These are phyloP conservation scores for Oryza glaberrima DNA, from an alignment of 176 grass and related monocot genomes.

Conservation along the genomic window DNA sequence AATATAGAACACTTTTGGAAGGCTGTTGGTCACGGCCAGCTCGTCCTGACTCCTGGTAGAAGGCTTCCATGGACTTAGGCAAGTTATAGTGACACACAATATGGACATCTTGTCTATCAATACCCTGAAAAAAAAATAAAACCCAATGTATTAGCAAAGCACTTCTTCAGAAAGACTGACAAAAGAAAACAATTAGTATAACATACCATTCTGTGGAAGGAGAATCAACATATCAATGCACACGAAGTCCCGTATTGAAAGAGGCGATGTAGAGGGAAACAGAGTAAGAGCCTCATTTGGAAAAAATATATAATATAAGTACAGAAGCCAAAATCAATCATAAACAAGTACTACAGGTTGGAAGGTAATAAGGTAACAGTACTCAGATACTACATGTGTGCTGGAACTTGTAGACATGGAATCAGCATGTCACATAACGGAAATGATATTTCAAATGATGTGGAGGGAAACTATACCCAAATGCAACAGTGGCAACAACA, in stretches of 20 bases:
- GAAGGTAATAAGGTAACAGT: conserved; percentile 24
- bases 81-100: conserved; percentile 93
- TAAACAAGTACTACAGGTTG: conserved; percentile 15
- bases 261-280: conserved; percentile 33
- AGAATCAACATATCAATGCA: conserved; percentile 38
- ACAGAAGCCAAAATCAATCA: conserved; percentile 23
- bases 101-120: conserved; percentile 97
- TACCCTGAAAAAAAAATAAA: conserved; percentile 64
- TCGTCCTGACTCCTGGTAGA: conserved; percentile 96
- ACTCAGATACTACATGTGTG: not conserved
- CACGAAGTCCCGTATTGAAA: conserved; percentile 12
- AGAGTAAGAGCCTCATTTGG: not conserved
- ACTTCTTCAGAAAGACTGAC: conserved; percentile 19
- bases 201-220: conserved; percentile 73
- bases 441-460: conserved; percentile 18
- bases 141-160: conserved; percentile 41
- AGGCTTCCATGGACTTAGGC: conserved; percentile 96
- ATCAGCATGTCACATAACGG: conserved; percentile 33
- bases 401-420: conserved; percentile 32
- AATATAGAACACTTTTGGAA: conserved; percentile 88
- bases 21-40: conserved; percentile 82
- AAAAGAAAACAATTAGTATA: conserved; percentile 12
- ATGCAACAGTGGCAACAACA: conserved; percentile 94
- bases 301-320: not conserved
- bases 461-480: conserved; percentile 68